Conservation (phyloP, 2,329 filamentous ascomycete genomes). For the Dothidotthia symphoricarpi region DNA sequence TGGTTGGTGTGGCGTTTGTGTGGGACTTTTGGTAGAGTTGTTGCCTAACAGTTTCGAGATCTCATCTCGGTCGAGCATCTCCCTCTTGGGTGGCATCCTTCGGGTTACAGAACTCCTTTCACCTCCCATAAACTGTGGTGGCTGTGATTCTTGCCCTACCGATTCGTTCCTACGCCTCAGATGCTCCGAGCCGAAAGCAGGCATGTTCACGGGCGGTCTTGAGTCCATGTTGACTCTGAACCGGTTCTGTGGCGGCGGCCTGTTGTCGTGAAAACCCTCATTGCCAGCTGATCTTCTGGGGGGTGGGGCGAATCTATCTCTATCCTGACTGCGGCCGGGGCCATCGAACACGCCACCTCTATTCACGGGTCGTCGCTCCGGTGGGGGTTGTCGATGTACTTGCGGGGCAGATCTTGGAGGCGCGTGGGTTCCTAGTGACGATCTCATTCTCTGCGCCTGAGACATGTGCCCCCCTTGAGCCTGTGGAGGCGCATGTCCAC, state of each 20-base stretch:
- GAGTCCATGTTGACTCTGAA: slow-evolving; percentile 36
- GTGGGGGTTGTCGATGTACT: slow-evolving; percentile 10
- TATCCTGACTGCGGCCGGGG: slow-evolving; percentile 17
- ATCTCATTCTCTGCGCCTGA: slow-evolving; percentile 20
- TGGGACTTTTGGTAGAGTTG: slow-evolving; percentile 4
- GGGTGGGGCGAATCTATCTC: slow-evolving; percentile 13
- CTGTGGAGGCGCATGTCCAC: slow-evolving; percentile 1
- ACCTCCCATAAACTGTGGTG: slow-evolving; percentile 2
- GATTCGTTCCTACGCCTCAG: slow-evolving; percentile 30
- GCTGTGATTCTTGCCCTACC: slow-evolving; percentile 2
- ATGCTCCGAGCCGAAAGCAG: slow-evolving; percentile 26
- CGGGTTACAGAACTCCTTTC: slow-evolving; percentile 2
- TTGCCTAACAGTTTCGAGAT: slow-evolving; percentile 26
- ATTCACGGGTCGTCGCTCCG: slow-evolving; percentile 15
- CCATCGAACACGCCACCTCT: slow-evolving; percentile 17
- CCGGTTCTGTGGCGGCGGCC: slow-evolving; percentile 13
- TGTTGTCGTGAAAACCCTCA: slow-evolving; percentile 4
- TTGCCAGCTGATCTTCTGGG: slow-evolving; percentile 1
- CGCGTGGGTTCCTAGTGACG: slow-evolving; percentile 7
- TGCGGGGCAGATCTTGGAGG: slow-evolving; percentile 10
- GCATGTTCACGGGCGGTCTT: slow-evolving; percentile 25
- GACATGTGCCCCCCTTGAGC: slow-evolving; percentile 15
- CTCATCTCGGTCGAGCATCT: slow-evolving; percentile 30
- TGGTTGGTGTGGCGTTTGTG: slow-evolving; percentile 20
- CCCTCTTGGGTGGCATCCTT: slow-evolving; percentile 14